Percentiles rank a stretch among this genome's conserved stretches.
Evolutionary conservation across 1,284 basidiomycete genomes (phyloP).

Genomic region (Sphagnurus paluster): DNA sequence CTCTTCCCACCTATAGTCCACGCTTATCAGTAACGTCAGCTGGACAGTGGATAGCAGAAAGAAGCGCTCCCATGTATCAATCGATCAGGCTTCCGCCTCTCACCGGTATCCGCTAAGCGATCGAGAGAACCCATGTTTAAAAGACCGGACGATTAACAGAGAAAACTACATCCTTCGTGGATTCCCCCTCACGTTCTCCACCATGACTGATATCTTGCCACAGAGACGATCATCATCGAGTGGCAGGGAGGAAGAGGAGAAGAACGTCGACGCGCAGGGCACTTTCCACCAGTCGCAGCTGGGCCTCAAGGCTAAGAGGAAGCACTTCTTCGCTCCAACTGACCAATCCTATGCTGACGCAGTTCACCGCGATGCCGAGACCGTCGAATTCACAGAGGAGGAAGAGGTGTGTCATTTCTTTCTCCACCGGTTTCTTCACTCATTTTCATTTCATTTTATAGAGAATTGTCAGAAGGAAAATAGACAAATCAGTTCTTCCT

Average conservation of each 20-base stretch:
- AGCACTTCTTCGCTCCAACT: slow-evolving; percentile 48
- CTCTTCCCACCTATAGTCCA: no score
- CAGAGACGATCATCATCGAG: not conserved
- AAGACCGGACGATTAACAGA: no score
- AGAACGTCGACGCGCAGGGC: slow-evolving; percentile 18
- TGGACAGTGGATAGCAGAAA: no score
- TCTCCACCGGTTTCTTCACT: not conserved
- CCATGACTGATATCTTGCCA: slow-evolving; percentile 3
- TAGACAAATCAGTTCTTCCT: slow-evolving; percentile 46
- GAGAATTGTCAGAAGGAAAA: slow-evolving; percentile 44
- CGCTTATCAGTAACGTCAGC: no score
- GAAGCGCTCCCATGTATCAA: no score
- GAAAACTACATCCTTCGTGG: not conserved
- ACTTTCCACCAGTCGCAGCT: slow-evolving; percentile 33
- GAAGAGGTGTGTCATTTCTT: slow-evolving; percentile 41
- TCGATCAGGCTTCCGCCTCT: no score
- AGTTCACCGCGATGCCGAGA: slow-evolving; percentile 49
- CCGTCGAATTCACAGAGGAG: slow-evolving; percentile 43
- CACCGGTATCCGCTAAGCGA: no score
- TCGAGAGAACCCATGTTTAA: no score
- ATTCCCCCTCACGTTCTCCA: not conserved
- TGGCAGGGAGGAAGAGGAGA: slow-evolving; percentile 4
- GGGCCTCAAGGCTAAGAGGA: slow-evolving; percentile 30
- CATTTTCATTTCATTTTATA: slow-evolving; percentile 18
- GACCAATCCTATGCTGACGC: slow-evolving; percentile 45